Conservation (phyloP, 768 basidiomycete species). For the Myochromella boudieri region DNA sequence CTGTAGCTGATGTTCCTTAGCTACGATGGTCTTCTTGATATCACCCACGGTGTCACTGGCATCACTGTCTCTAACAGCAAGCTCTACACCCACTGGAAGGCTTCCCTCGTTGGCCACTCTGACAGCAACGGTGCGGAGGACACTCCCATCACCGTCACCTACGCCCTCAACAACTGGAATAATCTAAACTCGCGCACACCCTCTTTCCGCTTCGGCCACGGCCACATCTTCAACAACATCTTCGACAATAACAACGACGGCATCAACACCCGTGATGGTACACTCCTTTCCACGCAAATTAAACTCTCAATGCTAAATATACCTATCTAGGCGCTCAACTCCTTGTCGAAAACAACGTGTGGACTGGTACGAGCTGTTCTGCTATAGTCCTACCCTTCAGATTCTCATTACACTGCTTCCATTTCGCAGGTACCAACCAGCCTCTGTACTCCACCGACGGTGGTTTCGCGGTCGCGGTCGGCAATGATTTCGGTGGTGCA, state of each 20-base stretch:
- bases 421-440: slow-evolving; percentile 28
- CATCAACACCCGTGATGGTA: slow-evolving; percentile 42
- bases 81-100: slow-evolving; percentile 47
- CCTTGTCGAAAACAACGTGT: slow-evolving; percentile 48
- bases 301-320: too few species aligned
- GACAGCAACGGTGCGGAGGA: slow-evolving; percentile 41
- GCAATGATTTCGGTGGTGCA: slow-evolving; percentile 35
- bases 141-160: slow-evolving; percentile 40
- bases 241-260: slow-evolving; percentile 44
- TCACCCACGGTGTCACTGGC: slow-evolving; percentile 43
- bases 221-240: slow-evolving; percentile 46
- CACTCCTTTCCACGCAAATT: too few species aligned
- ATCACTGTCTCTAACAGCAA: slow-evolving; percentile 42
- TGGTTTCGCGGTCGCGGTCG: slow-evolving; percentile 39
- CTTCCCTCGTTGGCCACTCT: slow-evolving; percentile 42
- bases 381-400: background rate
- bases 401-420: background rate
- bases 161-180: slow-evolving; percentile 41
- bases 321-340: slow-evolving; percentile 37
- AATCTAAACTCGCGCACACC: slow-evolving; percentile 46
- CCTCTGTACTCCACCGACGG: slow-evolving; percentile 40
- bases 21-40: slow-evolving; percentile 45
- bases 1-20: slow-evolving; percentile 18
- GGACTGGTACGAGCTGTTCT: slow-evolving; percentile 28
- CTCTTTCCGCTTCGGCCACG: slow-evolving; percentile 45